Conservation (phyloP, 129 eudicot genomes). For the Solidago caesia region DNA sequence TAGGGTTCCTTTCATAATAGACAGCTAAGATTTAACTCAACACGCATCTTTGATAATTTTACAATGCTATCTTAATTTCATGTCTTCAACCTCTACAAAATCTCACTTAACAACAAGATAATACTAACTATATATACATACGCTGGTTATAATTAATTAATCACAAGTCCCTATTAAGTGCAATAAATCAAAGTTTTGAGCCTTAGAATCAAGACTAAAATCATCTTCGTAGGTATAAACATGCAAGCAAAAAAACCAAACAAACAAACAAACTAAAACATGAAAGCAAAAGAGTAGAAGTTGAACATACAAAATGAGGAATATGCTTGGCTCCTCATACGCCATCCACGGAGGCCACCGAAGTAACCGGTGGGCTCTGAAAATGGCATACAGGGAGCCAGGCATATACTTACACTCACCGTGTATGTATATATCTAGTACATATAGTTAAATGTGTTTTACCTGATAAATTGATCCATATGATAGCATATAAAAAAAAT, state of each 20-base stretch:
- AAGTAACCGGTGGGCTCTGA: conserved; percentile 55
- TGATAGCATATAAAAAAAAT: conserved; percentile 20
- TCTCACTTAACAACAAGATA: conserved; percentile 9
- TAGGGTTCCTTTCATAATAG: conserved; percentile 26
- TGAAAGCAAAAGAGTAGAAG: background rate
- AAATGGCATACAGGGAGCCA: conserved; percentile 99
- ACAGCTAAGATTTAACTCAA: conserved; percentile 20
- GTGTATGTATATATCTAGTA: conserved; percentile 17
- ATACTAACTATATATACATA: background rate
- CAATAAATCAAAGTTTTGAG: conserved; percentile 4
- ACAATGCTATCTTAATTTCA: conserved; percentile 17
- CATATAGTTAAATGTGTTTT: conserved; percentile 14
- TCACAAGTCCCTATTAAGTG: background rate
- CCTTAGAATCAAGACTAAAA: background rate
- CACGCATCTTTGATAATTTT: conserved; percentile 25
- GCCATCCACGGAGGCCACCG: conserved; percentile 85
- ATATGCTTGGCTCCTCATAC: conserved; percentile 99
- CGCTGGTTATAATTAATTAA: background rate
- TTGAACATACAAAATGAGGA: conserved; percentile 25
- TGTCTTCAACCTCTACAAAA: conserved; percentile 24
- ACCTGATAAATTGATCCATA: conserved; percentile 28
- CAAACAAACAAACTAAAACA: background rate
- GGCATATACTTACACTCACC: conserved; percentile 57
- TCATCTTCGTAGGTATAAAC: background rate
- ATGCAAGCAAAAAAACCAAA: background rate